phyloP scores from a whole-genome alignment of 1,284 basidiomycete species.

The Anthracocystis panici-leucophaei region DNA sequence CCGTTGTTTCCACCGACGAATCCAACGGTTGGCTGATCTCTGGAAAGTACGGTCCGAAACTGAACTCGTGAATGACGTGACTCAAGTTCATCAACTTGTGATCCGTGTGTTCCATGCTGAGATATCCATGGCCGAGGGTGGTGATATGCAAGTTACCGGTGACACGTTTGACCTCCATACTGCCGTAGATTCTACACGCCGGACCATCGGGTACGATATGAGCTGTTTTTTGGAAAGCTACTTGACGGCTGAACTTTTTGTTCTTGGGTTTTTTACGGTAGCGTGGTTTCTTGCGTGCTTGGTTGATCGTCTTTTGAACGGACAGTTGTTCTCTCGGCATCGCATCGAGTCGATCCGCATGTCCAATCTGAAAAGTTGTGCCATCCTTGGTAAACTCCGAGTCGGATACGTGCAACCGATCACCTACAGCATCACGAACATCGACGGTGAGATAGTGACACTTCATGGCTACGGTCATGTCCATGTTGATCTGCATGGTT shows the following conservation, averaged over 20 bases:
- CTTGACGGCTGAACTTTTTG: slow-evolving; percentile 73
- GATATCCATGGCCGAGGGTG: slow-evolving; percentile 92
- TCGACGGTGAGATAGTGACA: slow-evolving; percentile 79
- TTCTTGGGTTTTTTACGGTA: slow-evolving; percentile 44
- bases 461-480: slow-evolving; percentile 66
- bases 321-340: slow-evolving; percentile 60
- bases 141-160: slow-evolving; percentile 78
- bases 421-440: slow-evolving; percentile 89
- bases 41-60: slow-evolving; percentile 95
- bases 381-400: slow-evolving; percentile 81
- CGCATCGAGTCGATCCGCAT: slow-evolving; percentile 78
- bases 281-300: slow-evolving; percentile 38
- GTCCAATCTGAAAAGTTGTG: slow-evolving; percentile 82
- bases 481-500: slow-evolving; percentile 67
- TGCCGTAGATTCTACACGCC: slow-evolving; percentile 88
- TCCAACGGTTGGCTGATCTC: slow-evolving; percentile 95
- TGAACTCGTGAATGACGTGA: slow-evolving; percentile 95
- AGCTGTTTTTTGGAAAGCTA: slow-evolving; percentile 65
- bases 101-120: slow-evolving; percentile 85
- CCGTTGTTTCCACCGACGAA: slow-evolving; percentile 78
- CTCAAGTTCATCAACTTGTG: slow-evolving; percentile 89
- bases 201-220: slow-evolving; percentile 69
- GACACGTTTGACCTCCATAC: slow-evolving; percentile 86
- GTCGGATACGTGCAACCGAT: slow-evolving; percentile 85
- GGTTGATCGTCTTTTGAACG: slow-evolving; percentile 48